Evolutionary conservation across 176 grass and related monocot genomes (phyloP).

Genomic region (Pontederia paniculata): DNA sequence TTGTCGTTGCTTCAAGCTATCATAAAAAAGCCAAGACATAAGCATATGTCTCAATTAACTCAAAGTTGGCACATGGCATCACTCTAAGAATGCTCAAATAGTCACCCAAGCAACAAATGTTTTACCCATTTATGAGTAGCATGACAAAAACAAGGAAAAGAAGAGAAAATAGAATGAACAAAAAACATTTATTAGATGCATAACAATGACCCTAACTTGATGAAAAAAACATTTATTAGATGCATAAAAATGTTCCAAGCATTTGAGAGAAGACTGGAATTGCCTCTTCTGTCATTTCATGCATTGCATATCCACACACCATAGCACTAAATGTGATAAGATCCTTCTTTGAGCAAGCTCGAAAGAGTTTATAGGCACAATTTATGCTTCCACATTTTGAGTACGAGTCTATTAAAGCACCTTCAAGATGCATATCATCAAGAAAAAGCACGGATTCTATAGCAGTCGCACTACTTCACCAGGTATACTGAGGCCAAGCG

Average conservation of each 20-base stretch:
- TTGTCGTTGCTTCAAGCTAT: conserved; percentile 75
- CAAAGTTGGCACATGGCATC: background rate
- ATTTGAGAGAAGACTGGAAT: conserved; percentile 45
- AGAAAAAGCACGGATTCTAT: conserved; percentile 43
- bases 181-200: conserved; percentile 31
- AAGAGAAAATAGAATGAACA: no score
- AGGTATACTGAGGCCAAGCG: conserved; percentile 44
- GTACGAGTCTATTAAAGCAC: conserved; percentile 52
- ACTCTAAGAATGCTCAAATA: background rate
- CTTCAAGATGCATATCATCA: conserved; percentile 47
- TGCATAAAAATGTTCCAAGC: conserved; percentile 43
- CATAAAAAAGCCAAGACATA: background rate
- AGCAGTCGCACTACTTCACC: conserved; percentile 60
- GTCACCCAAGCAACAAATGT: background rate
- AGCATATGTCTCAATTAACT: background rate
- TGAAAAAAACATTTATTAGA: no score
- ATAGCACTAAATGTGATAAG: conserved; percentile 54
- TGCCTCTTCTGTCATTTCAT: conserved; percentile 54
- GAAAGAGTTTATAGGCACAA: conserved; percentile 42
- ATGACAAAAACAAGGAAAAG: no score
- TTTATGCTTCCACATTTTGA: conserved; percentile 46
- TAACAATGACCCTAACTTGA: background rate
- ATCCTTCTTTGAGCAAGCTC: conserved; percentile 34
- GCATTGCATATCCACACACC: conserved; percentile 65
- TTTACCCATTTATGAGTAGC: background rate